Conservation (phyloP, 371 early-diverging fungal species). For the Entomophthora muscae region DNA sequence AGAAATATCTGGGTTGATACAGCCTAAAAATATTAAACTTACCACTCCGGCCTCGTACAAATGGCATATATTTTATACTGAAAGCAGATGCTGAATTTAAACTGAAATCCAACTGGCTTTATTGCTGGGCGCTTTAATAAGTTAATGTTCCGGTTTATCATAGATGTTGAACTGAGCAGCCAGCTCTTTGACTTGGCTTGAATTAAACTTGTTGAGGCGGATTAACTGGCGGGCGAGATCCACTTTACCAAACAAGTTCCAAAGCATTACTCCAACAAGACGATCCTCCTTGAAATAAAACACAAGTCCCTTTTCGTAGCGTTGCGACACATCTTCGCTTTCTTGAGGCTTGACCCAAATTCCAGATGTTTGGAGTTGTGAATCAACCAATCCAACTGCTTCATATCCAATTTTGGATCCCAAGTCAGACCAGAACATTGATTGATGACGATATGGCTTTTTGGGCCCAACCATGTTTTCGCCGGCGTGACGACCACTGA, state of each 20-base stretch:
- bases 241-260: constrained; percentile 50
- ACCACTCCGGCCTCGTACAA: too few species aligned
- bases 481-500: constrained; percentile 50
- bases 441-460: constrained; percentile 48
- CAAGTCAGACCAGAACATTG: constrained; percentile 65
- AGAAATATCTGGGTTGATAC: too few species aligned
- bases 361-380: constrained; percentile 42
- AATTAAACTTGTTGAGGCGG: constrained; percentile 4
- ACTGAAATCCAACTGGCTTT: too few species aligned
- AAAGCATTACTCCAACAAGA: constrained; percentile 45
- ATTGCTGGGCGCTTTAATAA: too few species aligned
- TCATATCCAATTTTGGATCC: constrained; percentile 56
- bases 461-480: constrained; percentile 43
- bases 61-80: too few species aligned
- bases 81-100: too few species aligned
- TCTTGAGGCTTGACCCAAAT: constrained; percentile 36
- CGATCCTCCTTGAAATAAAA: constrained; percentile 42
- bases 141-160: background rate
- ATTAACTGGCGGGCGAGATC: constrained; percentile 52
- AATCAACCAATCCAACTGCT: constrained; percentile 50
- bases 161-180: constrained; percentile 1
- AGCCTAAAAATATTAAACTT: too few species aligned
- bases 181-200: background rate
- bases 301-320: constrained; percentile 51
- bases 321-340: constrained; percentile 15